Base-by-base conservation (phyloP, 768 basidiomycete species). In the Russula earlei region DNA sequence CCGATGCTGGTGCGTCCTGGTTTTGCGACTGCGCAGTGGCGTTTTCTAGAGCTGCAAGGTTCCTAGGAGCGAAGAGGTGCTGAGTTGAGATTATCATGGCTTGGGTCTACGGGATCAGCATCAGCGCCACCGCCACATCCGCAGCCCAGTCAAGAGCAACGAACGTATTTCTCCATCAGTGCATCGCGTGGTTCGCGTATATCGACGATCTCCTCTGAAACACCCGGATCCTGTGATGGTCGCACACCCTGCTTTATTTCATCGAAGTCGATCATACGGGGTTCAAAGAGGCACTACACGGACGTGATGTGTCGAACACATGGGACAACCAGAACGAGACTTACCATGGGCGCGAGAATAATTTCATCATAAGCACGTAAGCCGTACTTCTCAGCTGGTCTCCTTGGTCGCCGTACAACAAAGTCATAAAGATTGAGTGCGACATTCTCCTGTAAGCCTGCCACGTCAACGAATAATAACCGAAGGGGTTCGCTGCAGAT, bases 351-450 rank as follows among this genome's bases (percentile, higher is more conserved):
- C 0, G 94, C 92, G 31, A 97, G 74, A 56, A 96, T 94, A 49
- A 89, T 85, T 69, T 99, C 96, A 66, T 98, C 95, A 66, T 96
- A 98, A 2, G 90, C 86, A 25, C 92, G 83, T 42, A 96, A 72
- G 25, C 83, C 85, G 67, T 93, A 97, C 66, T 96, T 96, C 67
- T 87, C 80, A 0, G 93, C 85, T 14, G 83, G 72, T 51, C 80
- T 77, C 36, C 81, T 83, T 5, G 92, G 86, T 50, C 79, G 73
- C 36, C 94, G 78, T 14, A 95, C 87, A 20, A 85, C 79, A 63
- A 98, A 93, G 66, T 96, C 92, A 68, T 91, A 93, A 44, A 91
- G 68, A 64, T 92, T 95, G 49, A 91, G 74, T 2, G 88, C 93
- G 5, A 97, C 90, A 58, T 95, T 89, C 44, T 81, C 81, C 95